Evolutionary conservation across 2,329 filamentous ascomycete genomes (phyloP).

Genomic region (Colletotrichum chrysophilum): DNA sequence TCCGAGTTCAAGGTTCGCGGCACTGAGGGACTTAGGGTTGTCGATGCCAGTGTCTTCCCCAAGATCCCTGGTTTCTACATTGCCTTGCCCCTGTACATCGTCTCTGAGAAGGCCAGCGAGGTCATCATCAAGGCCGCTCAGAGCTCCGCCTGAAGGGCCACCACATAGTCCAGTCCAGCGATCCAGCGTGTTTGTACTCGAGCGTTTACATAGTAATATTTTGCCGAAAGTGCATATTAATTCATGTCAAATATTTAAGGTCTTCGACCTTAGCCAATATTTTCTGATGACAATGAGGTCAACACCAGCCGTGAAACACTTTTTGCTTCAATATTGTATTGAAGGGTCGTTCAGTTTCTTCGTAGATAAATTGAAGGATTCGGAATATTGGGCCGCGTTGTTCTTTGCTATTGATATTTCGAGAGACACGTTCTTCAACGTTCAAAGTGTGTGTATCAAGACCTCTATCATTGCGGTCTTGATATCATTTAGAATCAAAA

Average conservation of each 20-base stretch:
- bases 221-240: neutral
- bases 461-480: neutral
- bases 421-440: accelerated
- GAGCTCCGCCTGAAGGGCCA: neutral
- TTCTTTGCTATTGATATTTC: neutral
- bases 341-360: neutral
- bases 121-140: slow-evolving; percentile 29
- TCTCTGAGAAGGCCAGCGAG: slow-evolving; percentile 61
- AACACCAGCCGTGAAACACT: neutral
- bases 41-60: slow-evolving; percentile 63
- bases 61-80: slow-evolving; percentile 38
- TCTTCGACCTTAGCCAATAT: neutral
- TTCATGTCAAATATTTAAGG: neutral
- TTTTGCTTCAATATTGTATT: neutral
- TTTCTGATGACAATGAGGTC: neutral
- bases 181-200: neutral
- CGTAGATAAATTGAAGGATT: neutral
- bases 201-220: neutral
- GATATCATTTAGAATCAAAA: neutral
- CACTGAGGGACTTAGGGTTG: slow-evolving; percentile 60
- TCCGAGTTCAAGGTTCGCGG: slow-evolving; percentile 62
- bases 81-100: slow-evolving; percentile 55
- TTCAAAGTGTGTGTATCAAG: neutral
- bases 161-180: neutral
- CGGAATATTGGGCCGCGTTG: neutral